These are phyloP conservation scores for Chrysanthemum makinoi DNA, from an alignment of 129 eudicot species.

Conservation along the genomic window DNA sequence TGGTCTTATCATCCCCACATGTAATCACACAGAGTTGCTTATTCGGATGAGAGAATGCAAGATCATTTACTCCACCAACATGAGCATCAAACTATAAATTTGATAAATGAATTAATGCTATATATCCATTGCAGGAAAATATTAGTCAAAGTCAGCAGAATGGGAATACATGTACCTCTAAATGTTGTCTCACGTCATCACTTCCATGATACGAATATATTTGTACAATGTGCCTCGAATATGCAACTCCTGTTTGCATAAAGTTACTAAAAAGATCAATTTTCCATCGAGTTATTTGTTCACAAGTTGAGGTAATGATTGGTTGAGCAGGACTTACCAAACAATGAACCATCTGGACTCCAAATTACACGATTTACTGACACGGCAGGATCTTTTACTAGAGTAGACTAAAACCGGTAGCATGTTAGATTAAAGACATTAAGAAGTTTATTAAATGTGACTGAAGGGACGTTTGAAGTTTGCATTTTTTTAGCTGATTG, in stretches of 20 bases:
- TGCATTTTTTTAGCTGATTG: too few relatives aligned
- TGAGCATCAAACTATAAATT: conserved; percentile 64
- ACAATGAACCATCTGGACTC: conserved; percentile 77
- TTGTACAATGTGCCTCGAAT: conserved; percentile 55
- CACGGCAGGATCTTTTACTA: conserved; percentile 48
- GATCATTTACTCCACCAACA: conserved; percentile 65
- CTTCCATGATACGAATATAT: conserved; percentile 47
- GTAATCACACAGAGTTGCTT: conserved; percentile 52
- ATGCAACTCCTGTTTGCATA: conserved; percentile 63
- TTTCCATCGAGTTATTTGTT: not conserved
- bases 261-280: not conserved
- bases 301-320: conserved; percentile 2
- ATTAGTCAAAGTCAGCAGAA: conserved; percentile 7
- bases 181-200: conserved; percentile 33
- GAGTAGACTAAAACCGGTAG: conserved; percentile 41
- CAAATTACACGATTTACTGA: conserved; percentile 66
- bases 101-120: conserved; percentile 2
- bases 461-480: not conserved
- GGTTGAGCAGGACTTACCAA: conserved; percentile 42
- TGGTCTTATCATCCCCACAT: conserved; percentile 66
- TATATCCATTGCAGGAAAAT: not conserved
- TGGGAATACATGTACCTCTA: conserved; percentile 46
- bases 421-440: not conserved
- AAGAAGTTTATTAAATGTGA: not conserved
- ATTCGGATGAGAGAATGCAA: conserved; percentile 57